A percentile compares a stretch with the other conserved stretches of the same genome.
phyloP scores from a whole-genome alignment of 2,329 filamentous ascomycete species.

The Aspergillus sp. region DNA sequence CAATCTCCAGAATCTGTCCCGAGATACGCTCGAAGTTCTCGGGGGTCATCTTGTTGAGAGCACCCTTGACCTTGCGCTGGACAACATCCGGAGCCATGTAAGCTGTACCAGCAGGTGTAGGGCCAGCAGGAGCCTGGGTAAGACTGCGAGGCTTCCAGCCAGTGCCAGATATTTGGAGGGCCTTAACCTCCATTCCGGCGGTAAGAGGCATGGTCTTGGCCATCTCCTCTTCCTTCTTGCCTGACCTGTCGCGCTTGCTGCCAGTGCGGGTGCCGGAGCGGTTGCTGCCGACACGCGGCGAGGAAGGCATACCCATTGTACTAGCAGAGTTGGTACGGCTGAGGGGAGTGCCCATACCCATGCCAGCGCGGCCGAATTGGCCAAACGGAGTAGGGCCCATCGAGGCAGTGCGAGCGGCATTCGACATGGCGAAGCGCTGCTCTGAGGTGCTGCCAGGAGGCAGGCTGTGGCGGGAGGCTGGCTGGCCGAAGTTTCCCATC shows the following conservation, averaged over 20 bases:
- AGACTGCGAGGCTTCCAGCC: constrained; percentile 89
- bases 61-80: constrained; percentile 97
- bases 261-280: constrained; percentile 44
- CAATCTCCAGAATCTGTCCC: constrained; percentile 87
- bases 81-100: constrained; percentile 87
- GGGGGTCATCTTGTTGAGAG: constrained; percentile 99
- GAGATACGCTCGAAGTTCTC: constrained; percentile 98
- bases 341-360: constrained; percentile 63
- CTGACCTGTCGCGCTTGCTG: constrained; percentile 45
- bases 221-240: constrained; percentile 61
- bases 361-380: constrained; percentile 57
- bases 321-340: constrained; percentile 58
- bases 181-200: constrained; percentile 73
- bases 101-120: constrained; percentile 47
- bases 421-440: constrained; percentile 66
- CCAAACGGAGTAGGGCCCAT: constrained; percentile 51
- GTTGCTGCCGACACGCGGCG: constrained; percentile 65
- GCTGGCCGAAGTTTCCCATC: constrained; percentile 67
- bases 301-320: constrained; percentile 56
- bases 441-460: constrained; percentile 73
- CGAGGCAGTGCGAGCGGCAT: constrained; percentile 42
- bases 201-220: constrained; percentile 92
- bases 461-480: constrained; percentile 51
- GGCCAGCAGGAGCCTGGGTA: constrained; percentile 42
- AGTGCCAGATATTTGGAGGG: constrained; percentile 64